These are phyloP conservation scores for Butyriboletus loyo DNA, from an alignment of 768 basidiomycete genomes.

Conservation along the genomic window DNA sequence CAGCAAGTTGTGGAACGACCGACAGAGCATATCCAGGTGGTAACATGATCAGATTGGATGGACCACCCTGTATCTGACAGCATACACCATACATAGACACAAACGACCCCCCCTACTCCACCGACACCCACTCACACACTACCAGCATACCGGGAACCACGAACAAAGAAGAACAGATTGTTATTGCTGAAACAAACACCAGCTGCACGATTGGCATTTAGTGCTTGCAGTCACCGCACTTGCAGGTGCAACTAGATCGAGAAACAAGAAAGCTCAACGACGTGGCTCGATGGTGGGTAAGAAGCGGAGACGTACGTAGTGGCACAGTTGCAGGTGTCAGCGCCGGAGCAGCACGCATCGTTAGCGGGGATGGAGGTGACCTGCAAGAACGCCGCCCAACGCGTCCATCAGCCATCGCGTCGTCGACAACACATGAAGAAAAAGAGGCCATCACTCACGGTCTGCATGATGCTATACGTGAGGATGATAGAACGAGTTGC, in stretches of 20 bases:
- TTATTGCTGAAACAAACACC: not conserved
- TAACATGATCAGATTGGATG: not conserved
- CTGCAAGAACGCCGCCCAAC: not conserved
- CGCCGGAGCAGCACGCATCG: constrained; percentile 13
- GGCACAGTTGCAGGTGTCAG: constrained; percentile 1
- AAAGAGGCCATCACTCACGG: constrained; percentile 5
- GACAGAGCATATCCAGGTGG: not conserved
- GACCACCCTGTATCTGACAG: not conserved
- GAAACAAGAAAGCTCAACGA: not conserved
- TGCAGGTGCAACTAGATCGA: constrained; percentile 10
- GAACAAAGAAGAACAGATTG: not conserved
- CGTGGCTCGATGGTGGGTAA: not conserved
- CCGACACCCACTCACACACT: not conserved
- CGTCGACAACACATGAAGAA: not conserved
- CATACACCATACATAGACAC: not conserved
- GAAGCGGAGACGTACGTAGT: not conserved
- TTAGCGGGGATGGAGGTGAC: constrained; percentile 4
- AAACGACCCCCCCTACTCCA: not conserved
- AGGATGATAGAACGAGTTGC: not conserved
- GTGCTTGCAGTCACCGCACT: constrained; percentile 15
- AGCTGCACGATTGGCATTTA: not conserved
- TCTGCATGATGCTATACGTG: constrained; percentile 14
- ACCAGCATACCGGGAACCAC: not conserved
- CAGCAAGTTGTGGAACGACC: not conserved
- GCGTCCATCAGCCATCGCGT: not conserved